Evolutionary conservation across 768 basidiomycete genomes (phyloP).

Genomic region (Termitomyces sp.): DNA sequence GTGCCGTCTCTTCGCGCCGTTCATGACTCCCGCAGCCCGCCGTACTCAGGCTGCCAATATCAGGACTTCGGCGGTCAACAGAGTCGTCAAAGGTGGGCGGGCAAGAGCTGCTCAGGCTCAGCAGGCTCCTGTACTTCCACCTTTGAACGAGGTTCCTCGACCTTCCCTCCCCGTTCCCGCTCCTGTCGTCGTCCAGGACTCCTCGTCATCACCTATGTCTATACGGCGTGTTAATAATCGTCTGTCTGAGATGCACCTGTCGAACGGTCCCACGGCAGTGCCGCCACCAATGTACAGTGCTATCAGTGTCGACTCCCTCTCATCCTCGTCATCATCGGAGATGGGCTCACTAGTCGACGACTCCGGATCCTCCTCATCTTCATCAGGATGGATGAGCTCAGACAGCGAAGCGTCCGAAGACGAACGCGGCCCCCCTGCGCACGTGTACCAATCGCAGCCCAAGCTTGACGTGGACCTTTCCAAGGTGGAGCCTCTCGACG

Average conservation of each 20-base stretch:
- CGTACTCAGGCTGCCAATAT: slow-evolving; percentile 28
- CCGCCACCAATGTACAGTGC: slow-evolving; percentile 40
- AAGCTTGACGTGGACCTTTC: slow-evolving; percentile 21
- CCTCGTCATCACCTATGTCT: slow-evolving; percentile 51
- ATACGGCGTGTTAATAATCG: slow-evolving; percentile 37
- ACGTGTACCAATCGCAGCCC: slow-evolving; percentile 27
- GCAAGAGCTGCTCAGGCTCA: slow-evolving; percentile 44
- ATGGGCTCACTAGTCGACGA: slow-evolving; percentile 64
- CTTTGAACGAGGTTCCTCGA: slow-evolving; percentile 33
- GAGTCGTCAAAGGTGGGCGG: slow-evolving; percentile 46
- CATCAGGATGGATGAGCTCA: slow-evolving; percentile 49
- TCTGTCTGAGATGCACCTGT: slow-evolving; percentile 42
- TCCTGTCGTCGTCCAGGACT: slow-evolving; percentile 27
- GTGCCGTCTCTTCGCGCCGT: slow-evolving; percentile 64
- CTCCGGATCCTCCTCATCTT: slow-evolving; percentile 55
- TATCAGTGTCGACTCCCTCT: slow-evolving; percentile 35
- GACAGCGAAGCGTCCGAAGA: slow-evolving; percentile 45
- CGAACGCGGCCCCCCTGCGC: slow-evolving; percentile 22
- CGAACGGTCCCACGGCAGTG: slow-evolving; percentile 19
- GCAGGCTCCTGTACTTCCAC: slow-evolving; percentile 39
- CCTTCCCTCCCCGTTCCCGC: slow-evolving; percentile 30
- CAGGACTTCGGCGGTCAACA: slow-evolving; percentile 48
- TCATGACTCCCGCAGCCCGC: slow-evolving; percentile 37
- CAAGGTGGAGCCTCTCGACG: slow-evolving; percentile 15
- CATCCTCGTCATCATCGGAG: slow-evolving; percentile 48